Percentiles rank a stretch among this genome's conserved stretches.
These are phyloP conservation scores for Apiotrichum gamsii DNA, from an alignment of 1,284 basidiomycete genomes.

Conservation along the genomic window DNA sequence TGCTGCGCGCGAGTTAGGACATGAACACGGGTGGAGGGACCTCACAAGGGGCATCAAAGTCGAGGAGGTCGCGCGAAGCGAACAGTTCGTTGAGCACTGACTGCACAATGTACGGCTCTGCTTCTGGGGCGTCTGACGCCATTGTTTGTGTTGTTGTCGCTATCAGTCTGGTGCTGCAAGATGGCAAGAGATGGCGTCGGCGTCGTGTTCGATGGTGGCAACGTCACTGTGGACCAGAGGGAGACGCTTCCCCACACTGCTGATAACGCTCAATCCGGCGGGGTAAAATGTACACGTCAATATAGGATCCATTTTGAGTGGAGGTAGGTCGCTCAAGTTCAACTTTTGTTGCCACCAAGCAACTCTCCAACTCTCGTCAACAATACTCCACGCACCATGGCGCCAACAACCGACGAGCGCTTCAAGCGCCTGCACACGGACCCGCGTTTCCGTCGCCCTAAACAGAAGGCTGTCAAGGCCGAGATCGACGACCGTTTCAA, in stretches of 20 bases:
- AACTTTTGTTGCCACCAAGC: no score
- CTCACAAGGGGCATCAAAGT: constrained; percentile 29
- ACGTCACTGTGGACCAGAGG: constrained; percentile 11
- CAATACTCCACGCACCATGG: constrained; percentile 4
- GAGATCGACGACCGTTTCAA: constrained; percentile 94
- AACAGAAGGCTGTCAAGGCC: constrained; percentile 73
- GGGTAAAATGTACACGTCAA: constrained; percentile 1
- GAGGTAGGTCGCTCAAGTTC: constrained; percentile 4
- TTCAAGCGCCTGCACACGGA: constrained; percentile 84
- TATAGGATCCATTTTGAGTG: no score
- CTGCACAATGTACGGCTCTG: constrained; percentile 35
- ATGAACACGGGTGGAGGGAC: no score
- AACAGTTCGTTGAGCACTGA: constrained; percentile 38
- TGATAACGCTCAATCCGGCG: constrained; percentile 1
- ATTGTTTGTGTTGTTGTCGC: neutral
- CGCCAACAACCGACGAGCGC: constrained; percentile 58
- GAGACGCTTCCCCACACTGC: neutral
- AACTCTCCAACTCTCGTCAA: neutral
- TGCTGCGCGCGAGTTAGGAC: no score
- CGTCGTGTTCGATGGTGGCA: neutral
- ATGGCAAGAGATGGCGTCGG: neutral
- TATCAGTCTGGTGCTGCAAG: neutral
- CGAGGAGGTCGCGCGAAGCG: constrained; percentile 36
- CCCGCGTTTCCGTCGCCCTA: constrained; percentile 82
- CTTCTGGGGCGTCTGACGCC: neutral